Base-by-base conservation (phyloP, 176 grass and related monocot genomes). In the Olyra latifolia region DNA sequence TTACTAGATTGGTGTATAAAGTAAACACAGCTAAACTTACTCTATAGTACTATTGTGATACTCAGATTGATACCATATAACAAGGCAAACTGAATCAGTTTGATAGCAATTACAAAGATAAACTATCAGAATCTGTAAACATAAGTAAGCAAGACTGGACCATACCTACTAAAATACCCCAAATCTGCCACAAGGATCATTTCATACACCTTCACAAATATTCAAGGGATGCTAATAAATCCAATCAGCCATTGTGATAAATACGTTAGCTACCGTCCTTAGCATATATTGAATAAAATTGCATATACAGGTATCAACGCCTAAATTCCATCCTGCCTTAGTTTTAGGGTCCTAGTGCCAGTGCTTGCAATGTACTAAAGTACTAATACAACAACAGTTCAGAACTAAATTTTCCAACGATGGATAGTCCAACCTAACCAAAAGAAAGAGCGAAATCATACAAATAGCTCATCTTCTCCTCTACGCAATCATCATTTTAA, bases 11-110 rank as follows among this genome's bases (percentile, higher is more conserved):
- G 14, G 5, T 30, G 7, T 47, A 19, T 6, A 55, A 43, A 46
- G 16, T n/a, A 20, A 80, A 66, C 61, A 79, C 8, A 16, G 58
- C 27, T 32, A 77, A 83, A 86, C 10, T 0, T 79, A 55, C 12
- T 39, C 10, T 52, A 45, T 45, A 10, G 42, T 44, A 42, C 7
- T 43, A 40, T 12, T 56, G 53, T 8, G 12, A 74, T 56, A 8
- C 14, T 39, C 12, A 0, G 50, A 62, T 30, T 45, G 24, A 14
- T 28, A 58, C 7, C 25, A 40, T 23, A 35, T 38, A 35, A 50
- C 4, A 78, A 38, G 46, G 29, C 19, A 68, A 74, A 43, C 19
- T 83, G 8, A 76, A 68, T 38, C 49, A 25, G 25, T 57, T 76
- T 3, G 8, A 10, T 23, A 60, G 41, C 19, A 49, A 48, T 23